These are phyloP conservation scores for Arthrinium puccinioides DNA, from an alignment of 2,329 filamentous ascomycete species.

Conservation along the genomic window DNA sequence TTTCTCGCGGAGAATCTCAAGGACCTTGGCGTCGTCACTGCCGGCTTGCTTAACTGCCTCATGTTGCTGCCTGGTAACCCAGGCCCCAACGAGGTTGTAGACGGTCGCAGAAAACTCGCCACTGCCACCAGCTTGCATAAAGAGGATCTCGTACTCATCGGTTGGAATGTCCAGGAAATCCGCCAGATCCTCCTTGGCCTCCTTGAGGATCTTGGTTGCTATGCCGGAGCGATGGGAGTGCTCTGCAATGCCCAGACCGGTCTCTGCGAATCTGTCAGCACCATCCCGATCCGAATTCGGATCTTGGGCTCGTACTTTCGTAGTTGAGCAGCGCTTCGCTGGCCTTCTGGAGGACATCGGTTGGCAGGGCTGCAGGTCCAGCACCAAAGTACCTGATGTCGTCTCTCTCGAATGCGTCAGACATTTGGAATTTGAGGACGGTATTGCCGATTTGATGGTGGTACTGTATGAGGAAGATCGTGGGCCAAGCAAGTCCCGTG, in stretches of 20 bases:
- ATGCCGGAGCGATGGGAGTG: constrained; percentile 80
- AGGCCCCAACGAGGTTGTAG: constrained; percentile 77
- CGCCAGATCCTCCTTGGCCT: constrained; percentile 67
- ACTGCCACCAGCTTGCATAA: constrained; percentile 80
- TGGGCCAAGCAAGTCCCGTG: too few species aligned
- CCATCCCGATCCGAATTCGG: constrained; percentile 19
- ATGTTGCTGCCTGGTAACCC: constrained; percentile 64
- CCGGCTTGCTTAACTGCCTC: constrained; percentile 50
- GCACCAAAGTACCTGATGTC: constrained; percentile 85
- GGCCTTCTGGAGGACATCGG: constrained; percentile 69
- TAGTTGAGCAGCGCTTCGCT: constrained; percentile 75
- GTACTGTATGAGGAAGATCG: too few species aligned
- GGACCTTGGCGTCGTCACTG: constrained; percentile 42
- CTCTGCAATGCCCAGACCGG: constrained; percentile 80
- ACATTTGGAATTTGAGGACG: constrained; percentile 20
- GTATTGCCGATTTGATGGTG: too few species aligned
- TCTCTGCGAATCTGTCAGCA: constrained; percentile 71
- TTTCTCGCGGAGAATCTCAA: constrained; percentile 52
- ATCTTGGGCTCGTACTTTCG: constrained; percentile 32
- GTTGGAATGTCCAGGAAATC: constrained; percentile 69
- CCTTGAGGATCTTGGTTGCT: constrained; percentile 71
- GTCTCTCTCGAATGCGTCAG: constrained; percentile 59
- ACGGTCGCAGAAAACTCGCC: constrained; percentile 79
- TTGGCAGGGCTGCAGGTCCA: constrained; percentile 81
- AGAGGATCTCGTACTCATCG: constrained; percentile 78